These are phyloP conservation scores for Jatropha multifida DNA, from an alignment of 441 rosid species.

Conservation along the genomic window DNA sequence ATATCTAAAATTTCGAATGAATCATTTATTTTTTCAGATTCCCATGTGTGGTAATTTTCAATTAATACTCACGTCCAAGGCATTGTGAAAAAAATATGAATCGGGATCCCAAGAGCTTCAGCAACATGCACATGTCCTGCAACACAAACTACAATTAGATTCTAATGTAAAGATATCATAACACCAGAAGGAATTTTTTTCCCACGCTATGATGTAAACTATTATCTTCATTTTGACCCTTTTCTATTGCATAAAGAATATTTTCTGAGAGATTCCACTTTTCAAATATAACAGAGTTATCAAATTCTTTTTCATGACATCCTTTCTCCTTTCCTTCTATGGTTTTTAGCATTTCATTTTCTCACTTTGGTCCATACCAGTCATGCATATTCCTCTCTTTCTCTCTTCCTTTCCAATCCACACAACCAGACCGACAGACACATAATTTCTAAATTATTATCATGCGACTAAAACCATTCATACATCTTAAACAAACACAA, in stretches of 20 bases:
- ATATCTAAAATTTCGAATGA: not conserved
- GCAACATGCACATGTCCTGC: slow-evolving; percentile 98
- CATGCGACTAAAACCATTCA: not conserved
- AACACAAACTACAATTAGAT: slow-evolving; percentile 26
- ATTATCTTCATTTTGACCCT: not conserved
- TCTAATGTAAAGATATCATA: slow-evolving; percentile 2
- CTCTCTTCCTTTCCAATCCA: not conserved
- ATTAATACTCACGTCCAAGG: slow-evolving; percentile 96
- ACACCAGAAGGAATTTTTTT: not conserved
- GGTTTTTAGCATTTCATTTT: not conserved
- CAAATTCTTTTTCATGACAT: not conserved
- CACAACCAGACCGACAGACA: not conserved
- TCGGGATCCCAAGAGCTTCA: slow-evolving; percentile 96
- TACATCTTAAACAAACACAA: not conserved
- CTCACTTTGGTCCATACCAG: not conserved
- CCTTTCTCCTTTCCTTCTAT: not conserved
- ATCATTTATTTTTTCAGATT: slow-evolving; percentile 18
- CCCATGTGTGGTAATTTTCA: slow-evolving; percentile 20
- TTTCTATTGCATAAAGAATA: not conserved
- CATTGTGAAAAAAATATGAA: slow-evolving; percentile 99
- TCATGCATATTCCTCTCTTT: slow-evolving; percentile 1
- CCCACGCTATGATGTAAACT: not conserved
- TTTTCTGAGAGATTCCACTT: not conserved
- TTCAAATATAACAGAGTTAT: not conserved
- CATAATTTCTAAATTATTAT: not conserved